These are phyloP conservation scores for Nannochloris sp. DNA, from an alignment of 139 green algal genomes.

Conservation along the genomic window DNA sequence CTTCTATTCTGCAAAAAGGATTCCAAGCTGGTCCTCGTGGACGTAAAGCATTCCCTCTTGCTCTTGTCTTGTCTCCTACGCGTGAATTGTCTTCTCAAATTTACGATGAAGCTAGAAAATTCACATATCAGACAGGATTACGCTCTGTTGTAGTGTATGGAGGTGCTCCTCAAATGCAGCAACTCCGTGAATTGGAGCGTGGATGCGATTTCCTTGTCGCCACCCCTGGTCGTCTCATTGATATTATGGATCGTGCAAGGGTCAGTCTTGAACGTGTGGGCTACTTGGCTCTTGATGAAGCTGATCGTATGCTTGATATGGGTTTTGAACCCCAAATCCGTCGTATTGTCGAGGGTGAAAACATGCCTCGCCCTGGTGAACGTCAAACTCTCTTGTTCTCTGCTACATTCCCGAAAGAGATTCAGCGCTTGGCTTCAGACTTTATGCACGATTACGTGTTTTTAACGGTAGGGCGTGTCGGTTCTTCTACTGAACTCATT, in stretches of 20 bases:
- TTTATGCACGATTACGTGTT: slow-evolving; percentile 98
- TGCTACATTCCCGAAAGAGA: slow-evolving; percentile 94
- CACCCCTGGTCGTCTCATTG: slow-evolving; percentile 86
- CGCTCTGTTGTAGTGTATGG: slow-evolving; percentile 92
- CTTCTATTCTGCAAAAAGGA: slow-evolving; percentile 60
- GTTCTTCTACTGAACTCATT: slow-evolving; percentile 94
- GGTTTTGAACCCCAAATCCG: slow-evolving; percentile 91
- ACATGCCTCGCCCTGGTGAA: slow-evolving; percentile 79
- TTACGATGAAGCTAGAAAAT: slow-evolving; percentile 93
- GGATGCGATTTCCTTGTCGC: slow-evolving; percentile 95
- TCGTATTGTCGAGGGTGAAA: slow-evolving; percentile 72
- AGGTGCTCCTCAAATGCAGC: slow-evolving; percentile 83
- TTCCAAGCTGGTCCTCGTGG: slow-evolving; percentile 49
- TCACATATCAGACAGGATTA: slow-evolving; percentile 83
- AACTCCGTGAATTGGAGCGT: slow-evolving; percentile 89
- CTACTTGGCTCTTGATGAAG: slow-evolving; percentile 91
- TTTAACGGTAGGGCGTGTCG: slow-evolving; percentile 62
- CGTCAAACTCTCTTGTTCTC: slow-evolving; percentile 95
- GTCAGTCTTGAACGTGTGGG: slow-evolving; percentile 61
- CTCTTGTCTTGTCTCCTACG: slow-evolving; percentile 87
- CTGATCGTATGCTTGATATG: slow-evolving; percentile 98
- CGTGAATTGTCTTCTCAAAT: slow-evolving; percentile 90
- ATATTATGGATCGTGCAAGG: slow-evolving; percentile 87
- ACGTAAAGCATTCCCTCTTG: slow-evolving; percentile 82
- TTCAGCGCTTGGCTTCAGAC: slow-evolving; percentile 83